These are phyloP conservation scores for Schwanniomyces sp. DNA, from an alignment of 805 yeast genomes.

Conservation along the genomic window DNA sequence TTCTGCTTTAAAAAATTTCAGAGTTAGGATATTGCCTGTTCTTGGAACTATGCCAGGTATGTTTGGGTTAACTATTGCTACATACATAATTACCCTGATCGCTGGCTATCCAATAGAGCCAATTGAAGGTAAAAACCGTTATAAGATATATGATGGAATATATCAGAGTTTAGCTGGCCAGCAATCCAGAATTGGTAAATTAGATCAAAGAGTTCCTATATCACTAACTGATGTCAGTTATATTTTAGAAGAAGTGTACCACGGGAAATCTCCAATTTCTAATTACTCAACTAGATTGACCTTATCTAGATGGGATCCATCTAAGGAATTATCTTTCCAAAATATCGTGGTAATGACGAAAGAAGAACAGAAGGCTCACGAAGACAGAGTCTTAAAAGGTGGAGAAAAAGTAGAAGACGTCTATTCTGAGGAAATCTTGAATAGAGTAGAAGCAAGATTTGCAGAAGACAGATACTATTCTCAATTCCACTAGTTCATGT, in stretches of 20 bases:
- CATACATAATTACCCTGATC: constrained; percentile 73
- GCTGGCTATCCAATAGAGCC: constrained; percentile 92
- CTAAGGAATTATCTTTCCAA: constrained; percentile 60
- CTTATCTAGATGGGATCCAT: constrained; percentile 82
- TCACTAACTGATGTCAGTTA: constrained; percentile 74
- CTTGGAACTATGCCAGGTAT: constrained; percentile 96
- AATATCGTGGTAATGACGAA: constrained; percentile 87
- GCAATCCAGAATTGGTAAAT: constrained; percentile 70
- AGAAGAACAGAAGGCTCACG: constrained; percentile 83
- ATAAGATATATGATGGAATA: constrained; percentile 80
- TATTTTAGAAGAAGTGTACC: constrained; percentile 85
- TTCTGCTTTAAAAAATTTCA: constrained; percentile 82
- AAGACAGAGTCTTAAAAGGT: constrained; percentile 68
- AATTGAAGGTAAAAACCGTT: constrained; percentile 84
- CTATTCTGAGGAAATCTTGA: constrained; percentile 59
- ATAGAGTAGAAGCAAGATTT: constrained; percentile 60
- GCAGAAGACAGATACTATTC: constrained; percentile 75
- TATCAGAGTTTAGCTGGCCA: constrained; percentile 86
- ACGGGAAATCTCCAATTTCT: constrained; percentile 88
- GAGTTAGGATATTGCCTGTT: constrained; percentile 94
- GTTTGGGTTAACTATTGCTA: constrained; percentile 88
- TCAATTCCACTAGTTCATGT: constrained; percentile 39
- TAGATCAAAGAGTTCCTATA: constrained; percentile 75
- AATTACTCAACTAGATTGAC: constrained; percentile 79
- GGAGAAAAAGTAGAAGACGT: constrained; percentile 63